A percentile compares a stretch with the other conserved stretches of the same genome.
Evolutionary conservation across 1,139 yeast genomes (phyloP).

Genomic region (Geotrichum phurueaensis): DNA sequence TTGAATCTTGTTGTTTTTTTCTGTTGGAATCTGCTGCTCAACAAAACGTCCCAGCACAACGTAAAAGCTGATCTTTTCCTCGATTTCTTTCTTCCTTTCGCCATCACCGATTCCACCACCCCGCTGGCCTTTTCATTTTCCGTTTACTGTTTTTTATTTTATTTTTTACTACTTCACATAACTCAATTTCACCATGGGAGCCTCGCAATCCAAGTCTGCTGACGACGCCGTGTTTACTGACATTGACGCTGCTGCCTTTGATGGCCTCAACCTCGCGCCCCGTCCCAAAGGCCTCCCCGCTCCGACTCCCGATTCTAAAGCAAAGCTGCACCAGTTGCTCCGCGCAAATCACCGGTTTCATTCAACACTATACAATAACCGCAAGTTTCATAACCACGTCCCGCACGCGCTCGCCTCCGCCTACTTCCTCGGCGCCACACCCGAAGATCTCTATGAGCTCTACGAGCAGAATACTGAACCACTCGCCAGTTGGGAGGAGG

Average conservation of each 20-base stretch:
- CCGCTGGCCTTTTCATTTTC: neutral
- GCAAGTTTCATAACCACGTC: slow-evolving; percentile 32
- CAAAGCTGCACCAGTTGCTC: slow-evolving; percentile 26
- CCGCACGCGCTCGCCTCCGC: slow-evolving; percentile 29
- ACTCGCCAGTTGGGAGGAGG: slow-evolving; percentile 27
- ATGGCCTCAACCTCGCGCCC: slow-evolving; percentile 19
- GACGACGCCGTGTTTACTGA: neutral
- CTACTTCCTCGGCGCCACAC: slow-evolving; percentile 25
- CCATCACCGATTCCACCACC: neutral
- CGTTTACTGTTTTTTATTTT: neutral
- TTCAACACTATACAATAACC: slow-evolving; percentile 29
- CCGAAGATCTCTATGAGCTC: slow-evolving; percentile 19
- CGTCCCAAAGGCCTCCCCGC: slow-evolving; percentile 18
- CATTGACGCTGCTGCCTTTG: slow-evolving; percentile 12
- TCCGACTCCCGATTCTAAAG: slow-evolving; percentile 22
- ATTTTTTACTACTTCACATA: neutral
- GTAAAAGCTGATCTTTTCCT: neutral
- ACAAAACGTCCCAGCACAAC: neutral
- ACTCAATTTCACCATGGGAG: slow-evolving; percentile 8
- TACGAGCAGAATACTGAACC: slow-evolving; percentile 18
- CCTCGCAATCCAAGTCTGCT: slow-evolving; percentile 4
- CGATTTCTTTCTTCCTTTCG: neutral
- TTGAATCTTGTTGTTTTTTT: neutral
- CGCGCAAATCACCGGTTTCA: slow-evolving; percentile 32
- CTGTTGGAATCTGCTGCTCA: neutral